Evolutionary conservation across 257 asterid genomes (phyloP).

Genomic region (Penstemon eatonii): DNA sequence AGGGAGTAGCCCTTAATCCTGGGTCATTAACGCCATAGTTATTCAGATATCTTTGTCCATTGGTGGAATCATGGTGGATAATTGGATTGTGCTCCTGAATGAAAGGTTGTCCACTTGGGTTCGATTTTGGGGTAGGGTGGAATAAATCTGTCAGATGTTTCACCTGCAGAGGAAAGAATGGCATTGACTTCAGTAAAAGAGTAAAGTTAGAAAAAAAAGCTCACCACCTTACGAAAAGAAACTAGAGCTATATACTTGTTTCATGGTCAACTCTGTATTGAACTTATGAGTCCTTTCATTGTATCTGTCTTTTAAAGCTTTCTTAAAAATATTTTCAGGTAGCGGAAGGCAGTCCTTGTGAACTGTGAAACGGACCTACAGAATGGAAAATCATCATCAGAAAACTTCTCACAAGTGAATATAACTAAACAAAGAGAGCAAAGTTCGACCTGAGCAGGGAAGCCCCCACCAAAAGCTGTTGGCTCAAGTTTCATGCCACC

Average conservation of each 20-base stretch:
- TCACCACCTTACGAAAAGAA: not conserved
- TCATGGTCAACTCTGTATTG: conserved; percentile 61
- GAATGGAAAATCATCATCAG: conserved; percentile 19
- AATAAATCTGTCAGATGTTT: conserved; percentile 48
- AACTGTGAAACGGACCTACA: conserved; percentile 69
- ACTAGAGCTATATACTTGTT: conserved; percentile 48
- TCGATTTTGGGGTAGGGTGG: conserved; percentile 41
- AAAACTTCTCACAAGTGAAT: conserved; percentile 18
- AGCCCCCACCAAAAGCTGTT: conserved; percentile 76
- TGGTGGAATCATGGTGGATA: conserved; percentile 30
- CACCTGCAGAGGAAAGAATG: conserved; percentile 50
- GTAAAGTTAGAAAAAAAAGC: not conserved
- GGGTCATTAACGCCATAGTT: conserved; percentile 12
- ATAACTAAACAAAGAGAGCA: not conserved
- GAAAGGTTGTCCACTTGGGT: conserved; percentile 29
- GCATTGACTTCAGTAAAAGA: not conserved
- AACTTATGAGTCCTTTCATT: conserved; percentile 71
- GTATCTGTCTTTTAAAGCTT: conserved; percentile 73
- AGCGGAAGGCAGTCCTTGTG: conserved; percentile 69
- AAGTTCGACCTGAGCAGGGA: conserved; percentile 81
- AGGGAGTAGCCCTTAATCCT: conserved; percentile 11
- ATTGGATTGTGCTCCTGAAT: conserved; percentile 31
- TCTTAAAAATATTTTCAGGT: conserved; percentile 75
- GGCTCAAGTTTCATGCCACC: conserved; percentile 96
- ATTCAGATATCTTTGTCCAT: conserved; percentile 27